Evolutionary conservation across 768 basidiomycete species (phyloP).

Genomic region (Tulasnella sp.): DNA sequence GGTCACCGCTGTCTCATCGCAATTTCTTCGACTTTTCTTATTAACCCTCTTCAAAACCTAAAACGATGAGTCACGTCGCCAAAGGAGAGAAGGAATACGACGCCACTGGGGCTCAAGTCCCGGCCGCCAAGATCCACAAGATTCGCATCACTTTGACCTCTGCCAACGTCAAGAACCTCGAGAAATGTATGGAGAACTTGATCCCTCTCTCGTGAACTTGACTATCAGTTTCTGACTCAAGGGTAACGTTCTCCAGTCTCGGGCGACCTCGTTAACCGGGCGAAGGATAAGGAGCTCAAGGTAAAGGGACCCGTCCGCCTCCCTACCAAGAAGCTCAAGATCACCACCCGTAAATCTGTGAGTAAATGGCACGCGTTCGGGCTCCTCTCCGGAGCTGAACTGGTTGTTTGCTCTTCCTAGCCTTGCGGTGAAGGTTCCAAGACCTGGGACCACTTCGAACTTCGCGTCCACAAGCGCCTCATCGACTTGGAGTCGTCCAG

Average conservation of each 20-base stretch:
- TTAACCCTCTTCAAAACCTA: background rate
- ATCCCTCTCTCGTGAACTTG: too few relatives aligned
- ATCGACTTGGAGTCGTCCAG: slow-evolving; percentile 98
- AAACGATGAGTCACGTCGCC: slow-evolving; percentile 95
- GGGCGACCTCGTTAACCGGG: slow-evolving; percentile 91
- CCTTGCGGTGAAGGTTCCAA: slow-evolving; percentile 99
- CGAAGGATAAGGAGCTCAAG: slow-evolving; percentile 98
- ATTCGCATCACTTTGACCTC: slow-evolving; percentile 98
- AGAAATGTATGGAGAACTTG: slow-evolving; percentile 76
- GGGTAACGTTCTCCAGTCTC: slow-evolving; percentile 61
- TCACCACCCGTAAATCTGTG: slow-evolving; percentile 98
- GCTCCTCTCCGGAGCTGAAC: background rate
- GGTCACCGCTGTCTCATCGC: slow-evolving; percentile 36
- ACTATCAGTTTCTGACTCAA: background rate
- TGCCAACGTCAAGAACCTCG: slow-evolving; percentile 95
- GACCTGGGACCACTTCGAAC: slow-evolving; percentile 99
- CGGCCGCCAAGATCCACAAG: slow-evolving; percentile 93
- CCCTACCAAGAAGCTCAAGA: slow-evolving; percentile 94
- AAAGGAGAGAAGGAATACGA: slow-evolving; percentile 98
- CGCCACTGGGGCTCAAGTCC: slow-evolving; percentile 79
- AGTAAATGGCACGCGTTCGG: slow-evolving; percentile 38
- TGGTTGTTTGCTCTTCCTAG: slow-evolving; percentile 42
- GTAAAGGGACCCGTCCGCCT: slow-evolving; percentile 99
- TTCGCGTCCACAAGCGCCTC: slow-evolving; percentile 98
- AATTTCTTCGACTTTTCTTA: background rate